These are phyloP conservation scores for Globisporangium yorkense DNA, from an alignment of 352 stramenopile species.

Conservation along the genomic window DNA sequence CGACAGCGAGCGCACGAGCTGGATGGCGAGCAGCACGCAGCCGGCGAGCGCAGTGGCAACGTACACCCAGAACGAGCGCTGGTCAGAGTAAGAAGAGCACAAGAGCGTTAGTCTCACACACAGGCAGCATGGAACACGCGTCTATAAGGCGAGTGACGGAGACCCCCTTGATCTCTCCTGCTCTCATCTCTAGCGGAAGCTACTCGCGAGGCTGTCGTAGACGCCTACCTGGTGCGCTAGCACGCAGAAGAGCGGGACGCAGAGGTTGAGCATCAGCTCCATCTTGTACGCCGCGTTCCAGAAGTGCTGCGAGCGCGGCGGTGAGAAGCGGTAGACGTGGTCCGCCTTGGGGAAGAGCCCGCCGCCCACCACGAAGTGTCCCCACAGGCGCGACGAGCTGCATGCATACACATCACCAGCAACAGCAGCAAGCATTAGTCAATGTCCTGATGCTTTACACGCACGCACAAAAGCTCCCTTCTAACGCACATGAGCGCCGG, in stretches of 20 bases:
- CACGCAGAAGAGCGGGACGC: constrained; percentile 72
- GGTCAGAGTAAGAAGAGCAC: not conserved
- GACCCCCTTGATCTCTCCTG: not conserved
- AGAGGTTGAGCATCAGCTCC: constrained; percentile 71
- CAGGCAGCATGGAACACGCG: not conserved
- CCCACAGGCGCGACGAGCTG: constrained; percentile 73
- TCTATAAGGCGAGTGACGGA: constrained; percentile 11
- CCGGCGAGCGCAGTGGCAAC: constrained; percentile 52
- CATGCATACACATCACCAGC: not conserved
- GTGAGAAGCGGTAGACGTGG: constrained; percentile 73
- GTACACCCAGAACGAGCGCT: constrained; percentile 83
- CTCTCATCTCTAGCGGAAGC: not conserved
- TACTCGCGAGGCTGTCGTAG: constrained; percentile 5
- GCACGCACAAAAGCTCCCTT: not conserved
- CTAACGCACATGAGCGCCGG: constrained; percentile 53
- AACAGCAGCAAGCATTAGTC: not conserved
- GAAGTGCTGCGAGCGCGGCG: constrained; percentile 65
- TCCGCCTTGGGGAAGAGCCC: constrained; percentile 70
- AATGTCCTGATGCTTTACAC: not conserved
- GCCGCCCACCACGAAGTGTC: constrained; percentile 61
- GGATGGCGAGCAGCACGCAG: constrained; percentile 46
- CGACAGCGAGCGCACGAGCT: constrained; percentile 70
- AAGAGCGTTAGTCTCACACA: not conserved
- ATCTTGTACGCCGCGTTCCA: constrained; percentile 79
- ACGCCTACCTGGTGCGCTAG: constrained; percentile 65